Conservation (phyloP, 495 filamentous ascomycete genomes). For the Endocarpon pusillum region DNA sequence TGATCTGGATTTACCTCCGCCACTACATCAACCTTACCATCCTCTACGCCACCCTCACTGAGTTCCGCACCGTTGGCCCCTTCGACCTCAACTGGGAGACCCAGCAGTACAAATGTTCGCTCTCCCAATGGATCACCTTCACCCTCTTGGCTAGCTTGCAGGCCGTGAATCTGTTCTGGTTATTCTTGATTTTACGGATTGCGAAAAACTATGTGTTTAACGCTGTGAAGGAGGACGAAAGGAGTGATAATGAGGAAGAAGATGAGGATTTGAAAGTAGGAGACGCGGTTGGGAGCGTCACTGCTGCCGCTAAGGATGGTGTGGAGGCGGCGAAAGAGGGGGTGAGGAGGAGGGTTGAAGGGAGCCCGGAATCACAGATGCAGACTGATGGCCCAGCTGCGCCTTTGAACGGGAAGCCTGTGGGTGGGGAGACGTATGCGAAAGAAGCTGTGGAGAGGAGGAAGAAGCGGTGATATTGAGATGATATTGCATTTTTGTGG, state of each 20-base stretch:
- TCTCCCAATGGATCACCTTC: constrained; percentile 60
- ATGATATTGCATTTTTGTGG: too few species aligned
- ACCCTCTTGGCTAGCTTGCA: constrained; percentile 55
- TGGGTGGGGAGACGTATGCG: too few species aligned
- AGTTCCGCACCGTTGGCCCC: constrained; percentile 78
- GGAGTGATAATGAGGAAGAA: constrained; percentile 44
- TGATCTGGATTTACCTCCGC: constrained; percentile 79
- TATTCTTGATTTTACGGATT: constrained; percentile 66
- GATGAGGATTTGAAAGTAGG: constrained; percentile 24
- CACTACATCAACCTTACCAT: constrained; percentile 85
- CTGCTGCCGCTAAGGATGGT: too few species aligned
- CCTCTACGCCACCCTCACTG: constrained; percentile 65
- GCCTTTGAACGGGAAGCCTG: too few species aligned
- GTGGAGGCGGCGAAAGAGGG: too few species aligned
- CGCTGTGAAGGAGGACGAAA: constrained; percentile 32
- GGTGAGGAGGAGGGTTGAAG: neutral
- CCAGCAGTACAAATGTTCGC: constrained; percentile 64
- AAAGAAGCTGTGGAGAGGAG: too few species aligned
- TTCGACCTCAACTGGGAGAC: constrained; percentile 77
- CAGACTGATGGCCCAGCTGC: too few species aligned
- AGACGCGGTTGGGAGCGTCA: constrained; percentile 28
- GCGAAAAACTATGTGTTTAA: constrained; percentile 39
- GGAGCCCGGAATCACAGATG: too few species aligned
- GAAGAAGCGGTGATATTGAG: too few species aligned
- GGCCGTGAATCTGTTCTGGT: constrained; percentile 73